These are phyloP conservation scores for Globisporangium polare DNA, from an alignment of 352 stramenopile genomes.

Conservation along the genomic window DNA sequence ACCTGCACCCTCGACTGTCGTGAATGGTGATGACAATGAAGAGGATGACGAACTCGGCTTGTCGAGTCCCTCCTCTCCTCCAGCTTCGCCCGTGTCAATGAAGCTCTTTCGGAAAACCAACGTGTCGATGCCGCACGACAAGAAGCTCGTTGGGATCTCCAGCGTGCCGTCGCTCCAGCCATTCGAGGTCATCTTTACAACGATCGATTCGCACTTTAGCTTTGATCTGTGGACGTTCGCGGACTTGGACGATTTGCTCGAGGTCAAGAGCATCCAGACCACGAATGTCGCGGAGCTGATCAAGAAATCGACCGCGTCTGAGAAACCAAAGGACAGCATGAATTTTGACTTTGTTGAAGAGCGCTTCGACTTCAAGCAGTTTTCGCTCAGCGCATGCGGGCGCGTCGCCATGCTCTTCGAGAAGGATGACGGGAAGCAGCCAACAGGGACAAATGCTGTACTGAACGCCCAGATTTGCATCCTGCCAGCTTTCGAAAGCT, in stretches of 20 bases:
- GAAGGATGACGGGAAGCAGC: background rate
- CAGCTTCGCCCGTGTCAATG: slow-evolving; percentile 6
- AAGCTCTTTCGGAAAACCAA: slow-evolving; percentile 39
- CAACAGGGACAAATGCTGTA: background rate
- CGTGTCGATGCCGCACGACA: slow-evolving; percentile 24
- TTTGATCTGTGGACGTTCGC: slow-evolving; percentile 55
- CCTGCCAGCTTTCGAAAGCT: slow-evolving; percentile 42
- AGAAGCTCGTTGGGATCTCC: slow-evolving; percentile 32
- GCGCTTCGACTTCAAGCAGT: slow-evolving; percentile 39
- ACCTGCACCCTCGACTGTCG: background rate
- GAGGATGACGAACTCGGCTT: slow-evolving; percentile 11
- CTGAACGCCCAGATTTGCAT: slow-evolving; percentile 38
- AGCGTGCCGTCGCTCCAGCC: slow-evolving; percentile 38
- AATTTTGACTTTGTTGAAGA: slow-evolving; percentile 39
- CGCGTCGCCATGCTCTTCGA: slow-evolving; percentile 54
- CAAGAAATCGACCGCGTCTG: slow-evolving; percentile 13
- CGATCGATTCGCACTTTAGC: slow-evolving; percentile 31
- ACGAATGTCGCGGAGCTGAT: slow-evolving; percentile 37
- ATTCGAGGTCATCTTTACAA: slow-evolving; percentile 47
- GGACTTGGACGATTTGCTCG: slow-evolving; percentile 47
- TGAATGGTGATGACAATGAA: background rate
- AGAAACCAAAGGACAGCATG: slow-evolving; percentile 25
- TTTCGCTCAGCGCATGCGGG: slow-evolving; percentile 52
- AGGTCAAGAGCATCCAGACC: slow-evolving; percentile 34
- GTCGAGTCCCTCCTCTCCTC: background rate